A percentile compares a stretch with the other conserved stretches of the same genome.
Evolutionary conservation across 2,329 filamentous ascomycete species (phyloP).

Genomic region (Talaromyces sp.): DNA sequence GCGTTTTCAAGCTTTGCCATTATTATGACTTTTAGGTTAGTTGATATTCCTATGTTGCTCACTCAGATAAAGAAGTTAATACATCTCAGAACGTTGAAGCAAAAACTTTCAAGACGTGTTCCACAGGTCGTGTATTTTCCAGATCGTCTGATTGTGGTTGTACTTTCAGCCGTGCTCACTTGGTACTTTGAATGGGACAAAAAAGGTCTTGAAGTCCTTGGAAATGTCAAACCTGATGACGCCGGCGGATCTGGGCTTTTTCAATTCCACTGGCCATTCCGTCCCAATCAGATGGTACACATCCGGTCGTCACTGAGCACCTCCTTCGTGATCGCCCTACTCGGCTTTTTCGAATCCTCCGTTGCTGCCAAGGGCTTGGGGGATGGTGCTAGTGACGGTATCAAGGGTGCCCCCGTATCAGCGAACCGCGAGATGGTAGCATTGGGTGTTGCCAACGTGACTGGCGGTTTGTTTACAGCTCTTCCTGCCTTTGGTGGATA

Average conservation of each 20-base stretch:
- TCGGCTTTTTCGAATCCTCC: conserved; percentile 98
- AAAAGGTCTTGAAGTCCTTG: conserved; percentile 77
- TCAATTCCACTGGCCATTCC: conserved; percentile 81
- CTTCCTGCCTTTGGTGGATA: conserved; percentile 95
- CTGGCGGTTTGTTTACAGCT: conserved; percentile 87
- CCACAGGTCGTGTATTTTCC: conserved; percentile 82
- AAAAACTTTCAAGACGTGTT: conserved; percentile 71
- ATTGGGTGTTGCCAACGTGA: conserved; percentile 82
- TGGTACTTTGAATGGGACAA: conserved; percentile 74
- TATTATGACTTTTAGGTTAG: conserved; percentile 85
- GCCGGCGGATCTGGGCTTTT: conserved; percentile 68
- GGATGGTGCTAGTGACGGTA: conserved; percentile 57
- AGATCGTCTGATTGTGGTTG: conserved; percentile 85
- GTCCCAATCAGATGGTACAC: conserved; percentile 69
- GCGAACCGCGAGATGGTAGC: conserved; percentile 92
- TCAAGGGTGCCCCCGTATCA: conserved; percentile 77
- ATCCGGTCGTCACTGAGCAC: conserved; percentile 85
- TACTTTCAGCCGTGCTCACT: conserved; percentile 75
- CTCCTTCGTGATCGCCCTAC: conserved; percentile 84
- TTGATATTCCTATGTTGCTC: conserved; percentile 13
- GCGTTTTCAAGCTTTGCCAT: conserved; percentile 75
- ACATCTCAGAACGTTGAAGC: conserved; percentile 67
- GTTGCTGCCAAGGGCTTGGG: conserved; percentile 91
- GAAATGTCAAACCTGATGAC: conserved; percentile 74
- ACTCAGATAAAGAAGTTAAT: not conserved